Conservation (phyloP, 164 flowering plant genomes). For the Dillenia suffruticosa region DNA sequence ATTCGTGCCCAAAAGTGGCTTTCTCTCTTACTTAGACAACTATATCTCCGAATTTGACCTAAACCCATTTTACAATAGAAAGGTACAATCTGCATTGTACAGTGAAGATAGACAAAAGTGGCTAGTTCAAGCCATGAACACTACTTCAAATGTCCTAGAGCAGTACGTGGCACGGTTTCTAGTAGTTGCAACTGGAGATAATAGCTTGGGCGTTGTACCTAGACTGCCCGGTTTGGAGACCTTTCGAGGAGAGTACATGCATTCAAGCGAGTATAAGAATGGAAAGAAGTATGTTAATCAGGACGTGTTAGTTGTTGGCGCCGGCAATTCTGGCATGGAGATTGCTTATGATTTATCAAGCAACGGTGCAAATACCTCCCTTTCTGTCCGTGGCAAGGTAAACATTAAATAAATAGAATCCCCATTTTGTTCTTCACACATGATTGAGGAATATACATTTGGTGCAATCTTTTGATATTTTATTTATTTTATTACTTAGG, state of each 20-base stretch:
- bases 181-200: slow-evolving; percentile 35
- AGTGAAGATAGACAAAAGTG: slow-evolving; percentile 10
- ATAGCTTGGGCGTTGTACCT: slow-evolving; percentile 18
- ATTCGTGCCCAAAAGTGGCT: slow-evolving; percentile 11
- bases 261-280: slow-evolving; percentile 22
- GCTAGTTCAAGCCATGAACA: slow-evolving; percentile 15
- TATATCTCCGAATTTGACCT: slow-evolving; percentile 21
- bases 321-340: slow-evolving; percentile 45
- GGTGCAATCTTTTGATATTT: no score
- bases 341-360: slow-evolving; percentile 27
- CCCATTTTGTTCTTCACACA: no score
- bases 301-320: slow-evolving; percentile 34
- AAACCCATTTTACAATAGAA: slow-evolving; percentile 1
- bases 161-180: slow-evolving; percentile 12
- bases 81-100: slow-evolving; percentile 14
- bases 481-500: neutral
- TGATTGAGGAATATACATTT: no score
- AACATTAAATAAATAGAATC: neutral
- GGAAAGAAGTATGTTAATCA: slow-evolving; percentile 15
- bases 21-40: slow-evolving; percentile 22
- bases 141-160: neutral
- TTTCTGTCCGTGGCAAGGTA: slow-evolving; percentile 25
- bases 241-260: slow-evolving; percentile 30
- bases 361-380: slow-evolving; percentile 17
- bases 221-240: slow-evolving; percentile 18